Base-by-base conservation (phyloP, 2,329 filamentous ascomycete genomes). In the Calonectria honghensis region DNA sequence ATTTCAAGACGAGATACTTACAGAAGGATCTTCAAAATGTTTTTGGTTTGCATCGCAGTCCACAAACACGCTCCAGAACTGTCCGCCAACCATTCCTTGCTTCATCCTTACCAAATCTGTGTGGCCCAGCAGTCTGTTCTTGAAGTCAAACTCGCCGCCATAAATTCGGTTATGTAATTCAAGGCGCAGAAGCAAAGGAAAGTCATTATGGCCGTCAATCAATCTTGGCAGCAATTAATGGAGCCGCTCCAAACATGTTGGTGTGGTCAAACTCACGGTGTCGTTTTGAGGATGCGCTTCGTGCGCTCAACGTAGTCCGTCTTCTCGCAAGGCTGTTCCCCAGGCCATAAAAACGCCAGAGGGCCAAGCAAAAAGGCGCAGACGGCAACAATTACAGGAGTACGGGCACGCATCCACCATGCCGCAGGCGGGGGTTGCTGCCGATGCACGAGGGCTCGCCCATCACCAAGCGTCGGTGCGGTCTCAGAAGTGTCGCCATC, bases 171-270 rank as follows among this genome's bases (percentile, higher is more conserved):
- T 77, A 24, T 77, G 64, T 31, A 77, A 71, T 54, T 77, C 75
- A 29, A 75, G 45, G 5, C 75, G 73, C 10, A 77, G 57, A 7
- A 72, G 31, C 18, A 70, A 74, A 3, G 75, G 73, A 20, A 77
- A 64, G 9, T 77, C 75, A 68, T 77, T 77, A 54, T 77, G 75
- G 13, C 75, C 75, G 13, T 77, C 75, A 27, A 77, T 74, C 18
- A 77, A 51, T 27, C 57, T 61, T 61, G 14, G 57, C 14, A 10
- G 13, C n/a, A 37, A 18, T 61, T 20, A 61, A 61, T 24, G 24
- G 24, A 24, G 24, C 24, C 24, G 24, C 24, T 24, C 24, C 24
- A 24, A 24, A 24, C 24, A 24, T 24, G 24, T 24, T 24, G 24
- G 24, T 24, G 24, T 24, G 24, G 24, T 24, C 24, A 39, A 6